Evolutionary conservation across 2,329 filamentous ascomycete genomes (phyloP), one percentile per base, ranked within the genome.

Genomic region (Cladosporium sp.): DNA sequence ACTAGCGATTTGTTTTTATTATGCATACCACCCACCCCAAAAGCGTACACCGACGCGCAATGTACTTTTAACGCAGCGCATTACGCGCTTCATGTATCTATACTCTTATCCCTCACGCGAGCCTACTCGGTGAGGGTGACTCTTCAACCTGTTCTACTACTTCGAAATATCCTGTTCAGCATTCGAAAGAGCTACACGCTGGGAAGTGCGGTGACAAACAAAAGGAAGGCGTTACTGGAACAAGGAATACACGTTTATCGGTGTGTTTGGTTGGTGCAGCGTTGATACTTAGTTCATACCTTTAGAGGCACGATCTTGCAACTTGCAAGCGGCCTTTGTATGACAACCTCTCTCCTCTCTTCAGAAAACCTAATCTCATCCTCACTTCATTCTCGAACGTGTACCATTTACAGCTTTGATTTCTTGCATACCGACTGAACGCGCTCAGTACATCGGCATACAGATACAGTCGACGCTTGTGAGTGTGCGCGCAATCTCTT

Each of bases 81-180:
- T 34, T 42, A 54, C 17, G 51, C 51, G 51, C 51, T 54, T 44
- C 39, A 54, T 54, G 51, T 54, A 54, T 54, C 51, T 54, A 54
- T 54, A 54, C 39, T 44, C 51, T n/a, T 34, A 32, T 25, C 51
- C 51, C 51, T 54, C 51, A 44, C 4, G 45, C 51, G 20, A 3
- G 51, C 51, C 48, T 28, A 7, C 34, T 44, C 51, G 51, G 51
- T 44, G 51, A 54, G 51, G 51, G 24, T 35, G 51, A 24, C 51
- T 25, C 34, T 44, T 28, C 34, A 35, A n/a, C 28, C n/a, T 48
- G 45, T 48, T 35, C 28, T 35, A 15, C 15, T 48, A 35, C 28
- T 34, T 17, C 28, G 28, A 32, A 39, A 19, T n/a, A n/a, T 35
- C 17, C 10, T 4, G 35, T 22, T 19, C 42, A 45, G 28, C 4